Percentiles rank a stretch among this genome's conserved stretches.
Evolutionary conservation across 768 basidiomycete genomes (phyloP).

Genomic region (Scleroderma citrinum): DNA sequence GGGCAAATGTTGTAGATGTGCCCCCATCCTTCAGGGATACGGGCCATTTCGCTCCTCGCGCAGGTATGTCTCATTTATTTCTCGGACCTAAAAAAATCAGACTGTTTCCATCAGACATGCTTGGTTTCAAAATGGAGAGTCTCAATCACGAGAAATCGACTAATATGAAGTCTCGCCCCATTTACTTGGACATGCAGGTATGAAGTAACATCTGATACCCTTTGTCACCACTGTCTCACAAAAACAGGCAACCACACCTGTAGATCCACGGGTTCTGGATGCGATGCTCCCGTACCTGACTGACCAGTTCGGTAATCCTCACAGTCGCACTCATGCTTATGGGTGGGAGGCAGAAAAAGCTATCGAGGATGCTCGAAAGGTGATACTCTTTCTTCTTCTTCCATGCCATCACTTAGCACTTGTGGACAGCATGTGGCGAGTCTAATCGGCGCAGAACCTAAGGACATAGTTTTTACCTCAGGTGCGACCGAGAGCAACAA

Average conservation of each 20-base stretch:
- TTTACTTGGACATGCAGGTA: slow-evolving; percentile 98
- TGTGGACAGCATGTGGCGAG: slow-evolving; percentile 72
- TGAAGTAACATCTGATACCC: slow-evolving; percentile 12
- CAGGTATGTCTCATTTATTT: slow-evolving; percentile 42
- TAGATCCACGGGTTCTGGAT: slow-evolving; percentile 95
- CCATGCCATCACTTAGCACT: background rate
- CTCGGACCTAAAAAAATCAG: slow-evolving; percentile 5
- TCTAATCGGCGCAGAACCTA: slow-evolving; percentile 88
- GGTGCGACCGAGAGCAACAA: slow-evolving; percentile 99
- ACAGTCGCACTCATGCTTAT: slow-evolving; percentile 97
- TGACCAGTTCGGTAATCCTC: slow-evolving; percentile 96
- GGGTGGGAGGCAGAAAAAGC: slow-evolving; percentile 98
- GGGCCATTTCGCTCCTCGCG: slow-evolving; percentile 60
- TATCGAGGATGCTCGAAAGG: slow-evolving; percentile 88
- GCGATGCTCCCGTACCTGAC: slow-evolving; percentile 94
- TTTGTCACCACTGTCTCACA: slow-evolving; percentile 4
- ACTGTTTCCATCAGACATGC: slow-evolving; percentile 55
- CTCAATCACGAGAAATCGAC: slow-evolving; percentile 52
- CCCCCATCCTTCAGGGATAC: slow-evolving; percentile 71
- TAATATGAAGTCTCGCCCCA: slow-evolving; percentile 69
- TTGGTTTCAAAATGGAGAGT: slow-evolving; percentile 77
- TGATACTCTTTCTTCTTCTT: slow-evolving; percentile 19
- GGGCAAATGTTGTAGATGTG: slow-evolving; percentile 77
- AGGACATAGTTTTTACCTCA: slow-evolving; percentile 96
- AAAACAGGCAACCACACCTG: slow-evolving; percentile 87